A percentile compares a stretch with the other conserved stretches of the same genome.
Conservation (phyloP, 352 stramenopile species). For the Phytophthora foliorum region DNA sequence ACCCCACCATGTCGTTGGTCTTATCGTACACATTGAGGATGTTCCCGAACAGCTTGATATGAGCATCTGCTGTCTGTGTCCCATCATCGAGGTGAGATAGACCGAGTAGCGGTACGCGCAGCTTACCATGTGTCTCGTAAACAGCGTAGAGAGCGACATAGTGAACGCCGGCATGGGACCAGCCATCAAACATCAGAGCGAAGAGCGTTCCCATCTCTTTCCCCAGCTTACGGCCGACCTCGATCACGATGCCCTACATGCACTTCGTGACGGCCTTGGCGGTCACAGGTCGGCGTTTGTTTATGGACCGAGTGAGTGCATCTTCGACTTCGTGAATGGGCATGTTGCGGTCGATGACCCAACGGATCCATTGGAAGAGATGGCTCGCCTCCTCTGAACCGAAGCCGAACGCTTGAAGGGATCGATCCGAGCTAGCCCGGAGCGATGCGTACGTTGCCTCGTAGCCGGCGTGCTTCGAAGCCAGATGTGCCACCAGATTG, state of each 20-base stretch:
- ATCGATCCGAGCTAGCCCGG: no score
- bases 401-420: no score
- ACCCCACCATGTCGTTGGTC: constrained; percentile 8
- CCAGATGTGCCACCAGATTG: no score
- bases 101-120: constrained; percentile 9
- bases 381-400: no score
- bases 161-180: constrained; percentile 10
- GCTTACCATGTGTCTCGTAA: constrained; percentile 9
- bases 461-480: no score
- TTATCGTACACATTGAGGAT: constrained; percentile 27
- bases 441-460: no score
- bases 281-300: no score
- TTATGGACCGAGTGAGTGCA: no score
- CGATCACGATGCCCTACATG: constrained; percentile 16
- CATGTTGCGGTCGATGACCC: no score
- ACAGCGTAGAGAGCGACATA: constrained; percentile 22
- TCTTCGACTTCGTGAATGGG: no score
- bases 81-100: constrained; percentile 15
- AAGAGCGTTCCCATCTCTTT: constrained; percentile 18
- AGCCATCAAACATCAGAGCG: constrained; percentile 27
- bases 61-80: constrained; percentile 15
- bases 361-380: no score
- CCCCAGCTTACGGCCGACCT: constrained; percentile 4
- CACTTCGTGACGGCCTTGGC: constrained; percentile 24
- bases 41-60: constrained; percentile 14